phyloP scores from a whole-genome alignment of 805 yeast species.

The Wickerhamomyces ciferrii region DNA sequence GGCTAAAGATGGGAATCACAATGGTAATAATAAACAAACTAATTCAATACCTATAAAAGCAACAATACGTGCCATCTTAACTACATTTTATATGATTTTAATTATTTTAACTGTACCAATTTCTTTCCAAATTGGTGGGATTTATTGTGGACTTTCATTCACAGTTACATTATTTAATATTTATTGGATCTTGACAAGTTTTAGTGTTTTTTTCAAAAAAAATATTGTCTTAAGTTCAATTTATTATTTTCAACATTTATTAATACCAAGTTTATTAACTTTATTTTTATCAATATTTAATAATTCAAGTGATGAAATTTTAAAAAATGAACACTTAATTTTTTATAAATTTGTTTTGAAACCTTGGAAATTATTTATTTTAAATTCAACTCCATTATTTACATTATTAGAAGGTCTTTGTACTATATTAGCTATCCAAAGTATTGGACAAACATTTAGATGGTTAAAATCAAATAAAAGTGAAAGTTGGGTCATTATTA shows the following conservation, averaged over 20 bases:
- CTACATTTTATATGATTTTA: conserved; percentile 58
- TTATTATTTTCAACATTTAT: conserved; percentile 76
- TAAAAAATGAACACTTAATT: conserved; percentile 15
- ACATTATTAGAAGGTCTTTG: conserved; percentile 92
- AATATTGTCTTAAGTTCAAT: conserved; percentile 31
- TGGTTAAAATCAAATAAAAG: conserved; percentile 61
- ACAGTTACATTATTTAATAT: conserved; percentile 66
- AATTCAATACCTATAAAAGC: not conserved
- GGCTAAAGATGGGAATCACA: not conserved
- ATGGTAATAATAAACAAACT: not conserved
- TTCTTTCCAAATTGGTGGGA: conserved; percentile 92
- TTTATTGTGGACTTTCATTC: conserved; percentile 82
- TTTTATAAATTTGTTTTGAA: conserved; percentile 36
- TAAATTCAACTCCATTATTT: conserved; percentile 84
- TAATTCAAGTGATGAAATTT: conserved; percentile 20
- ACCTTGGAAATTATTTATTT: conserved; percentile 68
- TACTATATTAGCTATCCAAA: conserved; percentile 85
- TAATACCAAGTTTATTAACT: conserved; percentile 78
- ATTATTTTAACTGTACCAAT: conserved; percentile 83
- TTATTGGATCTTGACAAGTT: conserved; percentile 69
- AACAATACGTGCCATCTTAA: conserved; percentile 29
- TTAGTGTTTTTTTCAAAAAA: conserved; percentile 46
- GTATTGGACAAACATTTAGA: conserved; percentile 76
- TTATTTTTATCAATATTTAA: conserved; percentile 55
- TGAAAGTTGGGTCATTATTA: conserved; percentile 72